Base-by-base conservation (phyloP, 371 early-diverging fungal genomes). In the Mortierella polycephala region DNA sequence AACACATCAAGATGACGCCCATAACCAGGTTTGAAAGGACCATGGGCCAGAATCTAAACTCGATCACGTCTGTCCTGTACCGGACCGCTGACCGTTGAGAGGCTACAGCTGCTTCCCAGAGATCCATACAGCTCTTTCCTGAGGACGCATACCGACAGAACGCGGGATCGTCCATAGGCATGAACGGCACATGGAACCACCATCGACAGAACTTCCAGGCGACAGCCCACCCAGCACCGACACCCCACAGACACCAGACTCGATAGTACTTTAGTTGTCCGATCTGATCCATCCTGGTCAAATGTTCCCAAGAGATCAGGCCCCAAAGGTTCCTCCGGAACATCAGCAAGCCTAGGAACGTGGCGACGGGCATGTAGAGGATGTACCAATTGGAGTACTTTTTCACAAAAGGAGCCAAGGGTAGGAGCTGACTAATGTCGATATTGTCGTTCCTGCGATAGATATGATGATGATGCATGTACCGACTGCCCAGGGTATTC, bases 261-360 rank as follows among this genome's bases (percentile, higher is more conserved):
- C 88, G 86, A 67, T 87, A 90, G 37, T 70, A 74, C 57, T 75
- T 75, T 30, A 76, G 66, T 14, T 72, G 70, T 23, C 73, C 77
- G 39, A 76, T 69, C 60, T 76, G 75, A 53, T 87, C 87, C 60
- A 90, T 71, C 18, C 84, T 72, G 46, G 85, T 84, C 53, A 85
- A 68, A 47, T 83, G 88, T 63, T 90, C 90, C 90, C 90, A 90
- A 13, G 85, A 84, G 67, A 90, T 84, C 54, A 89, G 74, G 8
- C 90, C 90, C 90, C 90, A 90, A 10, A 88, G 87, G 76, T 87
- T 86, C 57, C 90, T 73, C 47, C 90, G 82, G 66, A 88, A 87
- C n/a, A 87, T 55, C 63, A 90, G 73, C 37, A 90, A 53, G 0
- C 86, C 62, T 81, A 88, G 83, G 56, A 90, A 90, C 1, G 81